Conservation (phyloP, 768 basidiomycete species). For the Mycena galopus region DNA sequence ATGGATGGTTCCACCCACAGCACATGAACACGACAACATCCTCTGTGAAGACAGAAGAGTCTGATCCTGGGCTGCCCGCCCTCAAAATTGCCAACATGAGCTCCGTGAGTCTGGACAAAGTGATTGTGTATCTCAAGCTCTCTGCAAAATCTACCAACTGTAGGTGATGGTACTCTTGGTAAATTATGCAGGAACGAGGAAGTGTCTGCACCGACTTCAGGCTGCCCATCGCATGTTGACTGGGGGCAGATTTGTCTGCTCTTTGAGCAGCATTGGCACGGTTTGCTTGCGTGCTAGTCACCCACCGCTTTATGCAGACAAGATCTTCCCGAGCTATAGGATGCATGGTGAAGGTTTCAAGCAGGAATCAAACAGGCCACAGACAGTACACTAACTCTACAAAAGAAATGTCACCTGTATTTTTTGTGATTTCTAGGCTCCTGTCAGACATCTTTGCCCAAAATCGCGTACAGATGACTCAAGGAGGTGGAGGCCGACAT, state of each 20-base stretch:
- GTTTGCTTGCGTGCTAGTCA: constrained; percentile 59
- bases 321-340: constrained; percentile 81
- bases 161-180: not conserved
- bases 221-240: constrained; percentile 77
- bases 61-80: not conserved
- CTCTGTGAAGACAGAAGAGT: constrained; percentile 1
- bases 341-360: not conserved
- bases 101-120: constrained; percentile 30
- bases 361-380: constrained; percentile 35
- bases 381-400: too few relatives aligned
- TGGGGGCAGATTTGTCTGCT: constrained; percentile 69
- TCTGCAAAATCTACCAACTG: constrained; percentile 68
- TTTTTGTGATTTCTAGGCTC: too few relatives aligned
- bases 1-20: too few relatives aligned
- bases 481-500: too few relatives aligned
- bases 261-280: constrained; percentile 58
- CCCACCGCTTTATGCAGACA: constrained; percentile 64
- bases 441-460: too few relatives aligned
- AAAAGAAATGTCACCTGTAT: too few relatives aligned
- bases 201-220: constrained; percentile 65
- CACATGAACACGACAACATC: not conserved
- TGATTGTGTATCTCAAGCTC: constrained; percentile 44
- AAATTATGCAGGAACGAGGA: not conserved
- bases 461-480: too few relatives aligned
- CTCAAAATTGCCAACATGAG: constrained; percentile 22